Base-by-base conservation (phyloP, 139 green algal genomes). In the Diplosphaera chodatii region DNA sequence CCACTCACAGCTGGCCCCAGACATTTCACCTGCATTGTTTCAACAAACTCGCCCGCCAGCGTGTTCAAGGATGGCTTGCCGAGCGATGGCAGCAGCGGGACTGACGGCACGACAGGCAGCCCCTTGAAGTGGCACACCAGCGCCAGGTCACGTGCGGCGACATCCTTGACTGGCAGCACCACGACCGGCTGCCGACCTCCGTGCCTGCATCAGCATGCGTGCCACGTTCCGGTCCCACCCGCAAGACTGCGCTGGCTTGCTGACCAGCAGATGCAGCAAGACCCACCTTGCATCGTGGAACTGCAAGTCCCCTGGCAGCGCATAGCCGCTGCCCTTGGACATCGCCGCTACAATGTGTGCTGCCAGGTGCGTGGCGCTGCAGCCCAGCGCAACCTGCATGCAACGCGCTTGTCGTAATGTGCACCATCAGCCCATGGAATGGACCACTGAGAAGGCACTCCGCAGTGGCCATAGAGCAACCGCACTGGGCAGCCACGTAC, bases 271-370 rank as follows among this genome's bases (percentile, higher is more conserved):
- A 25, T 66, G 68, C 55, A 41, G 25, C 16, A 28, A 20, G 15
- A n/a, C 70, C 22, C 32, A 75, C 79, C 79, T 77, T 1, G 75
- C 78, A 74, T 94, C 89, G 69, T 86, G 33, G 63, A 83, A 71
- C 40, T 86, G 83, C 5, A 90, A 79, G 68, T 79, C 74, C 0
- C 69, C 81, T 23, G 90, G 72, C 64, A 95, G 64, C 4, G 77
- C 78, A 74, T 83, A 91, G 41, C 89, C 89, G 0, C 79, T 77
- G n/a, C 90, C 90, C 68, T 95, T 95, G 30, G 78, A 77, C 2
- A 83, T 77, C 5, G 84, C 77, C 20, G 84, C 74, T 25, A 95
- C 80, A 16, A 84, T 72, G 32, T 69, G 75, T 1, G 74, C 65
- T 4, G 90, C 90, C 32, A 91, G 67, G 10, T 69, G 59, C 27